Percentiles rank a stretch among this genome's conserved stretches.
phyloP scores from a whole-genome alignment of 305 asterid genomes.

The Coffea humblotiana region DNA sequence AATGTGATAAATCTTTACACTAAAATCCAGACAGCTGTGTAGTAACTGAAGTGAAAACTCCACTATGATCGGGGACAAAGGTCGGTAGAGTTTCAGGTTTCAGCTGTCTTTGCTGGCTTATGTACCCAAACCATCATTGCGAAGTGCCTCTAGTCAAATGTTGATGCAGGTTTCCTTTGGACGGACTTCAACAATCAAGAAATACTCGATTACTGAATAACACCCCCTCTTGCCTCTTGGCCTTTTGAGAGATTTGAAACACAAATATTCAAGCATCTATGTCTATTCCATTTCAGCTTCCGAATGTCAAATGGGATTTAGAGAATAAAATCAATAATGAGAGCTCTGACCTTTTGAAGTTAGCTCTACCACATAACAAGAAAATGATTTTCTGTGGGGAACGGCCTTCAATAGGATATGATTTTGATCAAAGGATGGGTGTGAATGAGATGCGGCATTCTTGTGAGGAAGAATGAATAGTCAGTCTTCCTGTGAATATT shows the following conservation, averaged over 20 bases:
- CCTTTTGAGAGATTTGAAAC: conserved; percentile 3
- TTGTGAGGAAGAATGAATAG: not conserved
- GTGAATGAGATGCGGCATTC: not conserved
- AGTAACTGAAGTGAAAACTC: not conserved
- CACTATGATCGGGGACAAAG: not conserved
- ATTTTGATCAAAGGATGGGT: not conserved
- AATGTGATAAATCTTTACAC: not conserved
- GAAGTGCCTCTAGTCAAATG: not conserved
- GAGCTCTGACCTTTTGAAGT: conserved; percentile 10
- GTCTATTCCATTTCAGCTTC: conserved; percentile 16
- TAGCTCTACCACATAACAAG: not conserved
- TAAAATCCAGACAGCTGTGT: conserved; percentile 7
- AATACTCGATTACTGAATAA: not conserved
- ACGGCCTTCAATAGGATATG: conserved; percentile 7
- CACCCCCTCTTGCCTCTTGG: not conserved
- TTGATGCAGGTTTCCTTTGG: not conserved
- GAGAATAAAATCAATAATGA: conserved; percentile 23
- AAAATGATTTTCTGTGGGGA: not conserved
- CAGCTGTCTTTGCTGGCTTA: not conserved
- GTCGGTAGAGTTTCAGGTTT: not conserved
- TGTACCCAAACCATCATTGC: conserved; percentile 1
- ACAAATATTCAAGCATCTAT: conserved; percentile 19
- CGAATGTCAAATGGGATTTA: conserved; percentile 32
- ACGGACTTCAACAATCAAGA: conserved; percentile 11
- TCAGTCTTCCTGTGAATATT: conserved; percentile 9